Percentiles rank a stretch among this genome's conserved stretches.
These are phyloP conservation scores for Naganishia antarctica DNA, from an alignment of 768 basidiomycete genomes.

Conservation along the genomic window DNA sequence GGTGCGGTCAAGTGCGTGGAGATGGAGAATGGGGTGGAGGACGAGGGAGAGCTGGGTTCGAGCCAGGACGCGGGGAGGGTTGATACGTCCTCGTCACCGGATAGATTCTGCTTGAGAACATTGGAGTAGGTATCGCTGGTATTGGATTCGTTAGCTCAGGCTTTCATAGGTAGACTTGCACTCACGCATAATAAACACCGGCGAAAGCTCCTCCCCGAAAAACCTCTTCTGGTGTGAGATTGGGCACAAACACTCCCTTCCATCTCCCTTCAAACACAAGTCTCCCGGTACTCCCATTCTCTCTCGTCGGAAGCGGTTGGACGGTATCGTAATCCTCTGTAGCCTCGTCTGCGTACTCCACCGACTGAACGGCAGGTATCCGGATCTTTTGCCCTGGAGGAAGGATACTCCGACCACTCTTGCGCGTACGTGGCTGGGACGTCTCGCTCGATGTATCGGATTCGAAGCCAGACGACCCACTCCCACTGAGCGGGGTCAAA, in stretches of 20 bases:
- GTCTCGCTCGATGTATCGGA: neutral
- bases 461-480: neutral
- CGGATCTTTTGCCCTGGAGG: constrained; percentile 26
- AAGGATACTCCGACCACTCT: neutral
- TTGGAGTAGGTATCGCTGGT: constrained; percentile 41
- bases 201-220: constrained; percentile 46
- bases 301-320: constrained; percentile 30
- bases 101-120: constrained; percentile 34
- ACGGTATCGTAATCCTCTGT: constrained; percentile 6
- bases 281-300: constrained; percentile 31
- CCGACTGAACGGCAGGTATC: constrained; percentile 24
- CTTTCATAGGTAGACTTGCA: neutral
- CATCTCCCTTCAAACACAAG: constrained; percentile 44
- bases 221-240: constrained; percentile 47
- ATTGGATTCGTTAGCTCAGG: neutral
- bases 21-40: neutral
- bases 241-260: constrained; percentile 44
- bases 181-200: constrained; percentile 44
- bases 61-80: constrained; percentile 18
- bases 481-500: neutral
- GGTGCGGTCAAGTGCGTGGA: constrained; percentile 31
- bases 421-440: too few species aligned
- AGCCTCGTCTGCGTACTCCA: constrained; percentile 17
- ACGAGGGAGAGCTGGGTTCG: neutral
- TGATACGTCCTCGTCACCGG: constrained; percentile 20